Conservation (phyloP, 768 basidiomycete species). For the Rossbeevera mucosa region DNA sequence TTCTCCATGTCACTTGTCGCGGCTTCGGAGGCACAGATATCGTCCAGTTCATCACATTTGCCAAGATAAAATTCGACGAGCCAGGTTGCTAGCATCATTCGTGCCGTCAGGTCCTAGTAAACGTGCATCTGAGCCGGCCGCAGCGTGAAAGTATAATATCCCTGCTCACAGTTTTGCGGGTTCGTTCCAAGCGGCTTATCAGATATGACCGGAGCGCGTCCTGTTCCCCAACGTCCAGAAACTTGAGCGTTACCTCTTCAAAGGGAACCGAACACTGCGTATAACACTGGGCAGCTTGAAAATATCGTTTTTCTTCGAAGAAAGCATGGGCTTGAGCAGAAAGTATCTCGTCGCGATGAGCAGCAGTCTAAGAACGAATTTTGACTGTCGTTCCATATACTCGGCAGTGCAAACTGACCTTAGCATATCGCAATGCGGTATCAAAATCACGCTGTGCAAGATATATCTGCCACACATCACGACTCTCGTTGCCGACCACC, state of each 20-base stretch:
- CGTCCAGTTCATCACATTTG: slow-evolving; percentile 95
- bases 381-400: background rate
- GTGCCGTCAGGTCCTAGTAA: slow-evolving; percentile 79
- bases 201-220: slow-evolving; percentile 90
- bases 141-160: background rate
- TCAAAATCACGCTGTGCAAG: slow-evolving; percentile 74
- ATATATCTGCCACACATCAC: slow-evolving; percentile 93
- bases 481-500: slow-evolving; percentile 78
- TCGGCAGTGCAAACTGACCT: slow-evolving; percentile 43
- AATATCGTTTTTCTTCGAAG: slow-evolving; percentile 77
- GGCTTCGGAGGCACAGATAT: slow-evolving; percentile 84
- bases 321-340: slow-evolving; percentile 77
- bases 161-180: slow-evolving; percentile 69
- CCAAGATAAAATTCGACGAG: slow-evolving; percentile 95
- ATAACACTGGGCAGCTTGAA: slow-evolving; percentile 89
- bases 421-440: slow-evolving; percentile 74
- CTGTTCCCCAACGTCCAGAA: slow-evolving; percentile 83
- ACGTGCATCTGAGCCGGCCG: background rate
- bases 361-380: slow-evolving; percentile 56
- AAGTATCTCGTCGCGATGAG: slow-evolving; percentile 81
- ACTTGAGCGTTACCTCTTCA: slow-evolving; percentile 88
- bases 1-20: slow-evolving; percentile 81
- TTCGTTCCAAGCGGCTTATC: slow-evolving; percentile 79
- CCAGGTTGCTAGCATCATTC: slow-evolving; percentile 99
- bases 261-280: slow-evolving; percentile 85